Evolutionary conservation across 2,329 filamentous ascomycete genomes (phyloP).

Genomic region (Lecanicillium sp.): DNA sequence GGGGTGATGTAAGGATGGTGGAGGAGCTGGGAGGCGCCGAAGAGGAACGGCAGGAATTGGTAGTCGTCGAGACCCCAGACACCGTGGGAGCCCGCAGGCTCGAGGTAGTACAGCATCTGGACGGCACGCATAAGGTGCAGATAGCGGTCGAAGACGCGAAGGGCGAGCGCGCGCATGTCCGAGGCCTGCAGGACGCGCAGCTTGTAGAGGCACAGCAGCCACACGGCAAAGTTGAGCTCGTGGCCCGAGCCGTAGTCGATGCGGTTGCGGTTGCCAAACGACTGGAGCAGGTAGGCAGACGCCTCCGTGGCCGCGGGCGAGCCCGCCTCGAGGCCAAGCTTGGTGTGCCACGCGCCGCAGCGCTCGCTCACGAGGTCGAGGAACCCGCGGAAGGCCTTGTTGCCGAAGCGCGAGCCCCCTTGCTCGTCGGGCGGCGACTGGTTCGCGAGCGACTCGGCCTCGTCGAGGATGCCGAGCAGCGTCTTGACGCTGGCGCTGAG

Average conservation of each 20-base stretch:
- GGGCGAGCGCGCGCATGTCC: constrained; percentile 69
- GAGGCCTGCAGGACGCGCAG: constrained; percentile 55
- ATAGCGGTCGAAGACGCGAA: constrained; percentile 77
- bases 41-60: constrained; percentile 92
- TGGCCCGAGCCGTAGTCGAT: constrained; percentile 98
- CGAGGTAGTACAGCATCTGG: constrained; percentile 91
- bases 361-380: constrained; percentile 61
- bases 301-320: constrained; percentile 55
- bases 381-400: constrained; percentile 81
- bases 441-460: constrained; percentile 60
- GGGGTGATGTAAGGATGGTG: constrained; percentile 77
- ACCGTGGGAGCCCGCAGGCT: constrained; percentile 92
- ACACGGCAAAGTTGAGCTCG: constrained; percentile 94
- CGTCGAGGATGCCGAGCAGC: constrained; percentile 64
- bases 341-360: constrained; percentile 55
- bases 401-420: constrained; percentile 86
- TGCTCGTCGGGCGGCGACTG: constrained; percentile 77
- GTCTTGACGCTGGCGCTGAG: constrained; percentile 55
- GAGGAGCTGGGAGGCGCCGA: constrained; percentile 84
- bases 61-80: constrained; percentile 99
- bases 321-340: constrained; percentile 46
- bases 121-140: constrained; percentile 79
- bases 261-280: constrained; percentile 77
- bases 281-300: constrained; percentile 72
- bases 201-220: constrained; percentile 90